Percentiles rank a stretch among this genome's conserved stretches.
Evolutionary conservation across 208 protist species (phyloP).

Genomic region (Angomonas deanei): DNA sequence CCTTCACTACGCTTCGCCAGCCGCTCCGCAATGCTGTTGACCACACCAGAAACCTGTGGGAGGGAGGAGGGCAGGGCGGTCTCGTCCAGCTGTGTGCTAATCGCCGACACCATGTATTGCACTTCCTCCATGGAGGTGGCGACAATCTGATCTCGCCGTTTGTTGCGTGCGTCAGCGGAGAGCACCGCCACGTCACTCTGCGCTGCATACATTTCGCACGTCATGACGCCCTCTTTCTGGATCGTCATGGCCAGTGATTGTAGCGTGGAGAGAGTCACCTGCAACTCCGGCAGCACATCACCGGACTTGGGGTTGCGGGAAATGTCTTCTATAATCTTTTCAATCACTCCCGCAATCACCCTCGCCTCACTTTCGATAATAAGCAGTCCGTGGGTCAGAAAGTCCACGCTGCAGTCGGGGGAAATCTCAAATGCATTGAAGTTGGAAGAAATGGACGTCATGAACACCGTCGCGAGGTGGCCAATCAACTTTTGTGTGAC

Average conservation of each 20-base stretch:
- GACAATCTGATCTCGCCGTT: constrained; percentile 56
- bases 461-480: constrained; percentile 56
- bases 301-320: constrained; percentile 9
- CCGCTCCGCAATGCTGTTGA: constrained; percentile 41
- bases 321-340: constrained; percentile 37
- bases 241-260: constrained; percentile 16
- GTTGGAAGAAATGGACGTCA: constrained; percentile 57
- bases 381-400: constrained; percentile 54
- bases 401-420: constrained; percentile 64
- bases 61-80: constrained; percentile 22
- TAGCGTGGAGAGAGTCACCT: constrained; percentile 10
- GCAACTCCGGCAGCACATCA: constrained; percentile 36
- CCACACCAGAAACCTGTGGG: constrained; percentile 1
- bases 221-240: constrained; percentile 15
- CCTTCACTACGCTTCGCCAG: constrained; percentile 57
- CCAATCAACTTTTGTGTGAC: constrained; percentile 73
- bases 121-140: constrained; percentile 35
- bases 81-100: constrained; percentile 65
- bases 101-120: constrained; percentile 70
- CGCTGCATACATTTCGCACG: constrained; percentile 26
- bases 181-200: neutral
- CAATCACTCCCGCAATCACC: constrained; percentile 48
- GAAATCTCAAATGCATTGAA: constrained; percentile 80
- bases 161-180: constrained; percentile 23
- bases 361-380: constrained; percentile 75